These are phyloP conservation scores for Arxiozyma heterogenica DNA, from an alignment of 1,139 yeast species.

Conservation along the genomic window DNA sequence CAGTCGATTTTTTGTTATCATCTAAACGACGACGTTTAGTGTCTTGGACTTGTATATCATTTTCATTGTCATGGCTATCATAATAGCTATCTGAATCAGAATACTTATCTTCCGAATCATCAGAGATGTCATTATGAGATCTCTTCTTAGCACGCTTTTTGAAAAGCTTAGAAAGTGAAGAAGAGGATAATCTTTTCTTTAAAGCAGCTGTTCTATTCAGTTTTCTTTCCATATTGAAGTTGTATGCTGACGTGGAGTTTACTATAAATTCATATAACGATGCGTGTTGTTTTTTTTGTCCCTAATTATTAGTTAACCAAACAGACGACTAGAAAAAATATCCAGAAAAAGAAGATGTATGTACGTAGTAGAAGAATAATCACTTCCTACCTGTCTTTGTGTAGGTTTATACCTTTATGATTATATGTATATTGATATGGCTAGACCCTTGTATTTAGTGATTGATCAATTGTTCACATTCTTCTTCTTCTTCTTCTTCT, in stretches of 20 bases:
- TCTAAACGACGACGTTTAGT: conserved; percentile 11
- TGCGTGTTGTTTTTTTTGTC: background rate
- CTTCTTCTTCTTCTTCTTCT: background rate
- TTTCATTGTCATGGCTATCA: conserved; percentile 23
- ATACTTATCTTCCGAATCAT: conserved; percentile 1
- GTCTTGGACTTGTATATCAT: conserved; percentile 23
- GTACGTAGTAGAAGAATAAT: too few species aligned
- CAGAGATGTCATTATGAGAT: conserved; percentile 10
- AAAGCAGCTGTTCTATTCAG: conserved; percentile 16
- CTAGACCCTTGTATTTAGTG: background rate
- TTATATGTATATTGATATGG: background rate
- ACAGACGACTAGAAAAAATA: too few species aligned
- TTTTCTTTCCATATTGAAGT: conserved; percentile 7
- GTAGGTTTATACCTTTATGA: too few species aligned
- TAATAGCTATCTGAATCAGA: background rate
- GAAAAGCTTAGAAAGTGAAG: conserved; percentile 27
- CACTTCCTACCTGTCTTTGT: background rate
- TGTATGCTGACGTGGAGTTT: background rate
- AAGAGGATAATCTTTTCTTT: conserved; percentile 23
- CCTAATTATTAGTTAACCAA: background rate
- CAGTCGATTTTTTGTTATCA: background rate
- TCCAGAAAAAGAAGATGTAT: background rate
- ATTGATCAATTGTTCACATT: background rate
- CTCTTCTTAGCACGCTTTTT: conserved; percentile 20
- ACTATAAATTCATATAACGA: background rate